Percentiles rank a stretch among this genome's conserved stretches.
Conservation (phyloP, 1,284 basidiomycete species). For the Naganishia albida region DNA sequence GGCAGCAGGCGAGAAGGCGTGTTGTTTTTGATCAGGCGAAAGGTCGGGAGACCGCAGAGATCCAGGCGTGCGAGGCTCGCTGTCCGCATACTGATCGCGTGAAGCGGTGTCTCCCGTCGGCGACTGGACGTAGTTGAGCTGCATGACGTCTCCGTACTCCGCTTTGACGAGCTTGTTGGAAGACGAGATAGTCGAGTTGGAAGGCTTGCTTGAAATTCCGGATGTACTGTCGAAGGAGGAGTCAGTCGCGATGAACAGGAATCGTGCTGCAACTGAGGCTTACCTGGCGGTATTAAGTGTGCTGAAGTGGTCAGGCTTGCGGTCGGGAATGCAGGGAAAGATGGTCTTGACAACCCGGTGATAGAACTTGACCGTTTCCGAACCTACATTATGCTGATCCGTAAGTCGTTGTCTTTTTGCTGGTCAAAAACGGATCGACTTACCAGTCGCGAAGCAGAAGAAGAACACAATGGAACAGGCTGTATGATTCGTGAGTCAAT, state of each 20-base stretch:
- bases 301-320: constrained; percentile 3
- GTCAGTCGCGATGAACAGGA: background rate
- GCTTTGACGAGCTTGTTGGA: constrained; percentile 3
- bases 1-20: background rate
- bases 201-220: constrained; percentile 14
- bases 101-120: constrained; percentile 1
- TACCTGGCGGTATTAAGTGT: constrained; percentile 22
- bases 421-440: constrained; percentile 23
- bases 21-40: background rate
- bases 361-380: constrained; percentile 46
- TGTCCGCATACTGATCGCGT: background rate
- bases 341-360: constrained; percentile 37
- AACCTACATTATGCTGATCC: constrained; percentile 32
- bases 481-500: constrained; percentile 12
- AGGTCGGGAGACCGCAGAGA: constrained; percentile 1
- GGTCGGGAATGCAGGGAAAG: constrained; percentile 41
- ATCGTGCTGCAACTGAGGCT: background rate
- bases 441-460: constrained; percentile 48
- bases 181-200: constrained; percentile 6
- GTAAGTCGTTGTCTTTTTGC: background rate
- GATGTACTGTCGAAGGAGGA: constrained; percentile 1
- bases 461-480: constrained; percentile 47
- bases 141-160: constrained; percentile 7
- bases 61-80: constrained; percentile 2
- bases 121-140: constrained; percentile 9